Base-by-base conservation (phyloP, 495 filamentous ascomycete genomes). In the Annulohypoxylon bovei region DNA sequence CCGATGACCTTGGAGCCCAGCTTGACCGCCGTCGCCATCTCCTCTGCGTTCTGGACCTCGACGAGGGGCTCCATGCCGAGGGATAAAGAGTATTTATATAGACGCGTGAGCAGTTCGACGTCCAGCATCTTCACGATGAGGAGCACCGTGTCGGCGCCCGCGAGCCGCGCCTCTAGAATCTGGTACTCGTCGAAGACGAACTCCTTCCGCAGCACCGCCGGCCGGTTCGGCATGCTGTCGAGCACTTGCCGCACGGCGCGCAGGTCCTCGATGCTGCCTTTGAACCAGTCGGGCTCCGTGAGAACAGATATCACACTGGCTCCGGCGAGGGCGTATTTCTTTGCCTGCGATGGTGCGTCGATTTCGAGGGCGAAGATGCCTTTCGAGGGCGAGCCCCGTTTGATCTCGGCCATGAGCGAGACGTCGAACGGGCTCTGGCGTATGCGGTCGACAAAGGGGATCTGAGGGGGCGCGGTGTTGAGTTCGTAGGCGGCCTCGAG, bases 181-280 rank as follows among this genome's bases (percentile, higher is more conserved):
- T 99, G 95, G 77, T 98, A 99, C 75, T 98, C 93, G 16, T 98
- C 94, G 73, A 99, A 98, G 42, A 99, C 89, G 73, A 99, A 99
- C 55, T 99, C 95, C 76, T 99, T 99, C 6, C 96, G 88, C 18
- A 99, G 83, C 5, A 99, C 85, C 7, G 94, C 95, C 3, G 95
- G 95, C 39, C 95, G 87, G 77, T 98, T 95, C 0, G 92, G 89
- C 87, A 98, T 92, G 9, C 91, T 92, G 68, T 93, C 89, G 14
- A 99, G 82, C 44, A 91, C 93, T 77, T 94, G 92, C 11, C 95
- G 89, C 27, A 97, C 95, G 58, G 90, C 88, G 47, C 93, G 90
- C 35, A 99, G 82, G 76, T 99, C 95, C 57, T 99, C 95, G 56
- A 98, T 93, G 69, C 91, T 94, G 28, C 95, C 95, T 79, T 98